These are phyloP conservation scores for Cryptococcus sp. DNA, from an alignment of 1,284 basidiomycete species.

Conservation along the genomic window DNA sequence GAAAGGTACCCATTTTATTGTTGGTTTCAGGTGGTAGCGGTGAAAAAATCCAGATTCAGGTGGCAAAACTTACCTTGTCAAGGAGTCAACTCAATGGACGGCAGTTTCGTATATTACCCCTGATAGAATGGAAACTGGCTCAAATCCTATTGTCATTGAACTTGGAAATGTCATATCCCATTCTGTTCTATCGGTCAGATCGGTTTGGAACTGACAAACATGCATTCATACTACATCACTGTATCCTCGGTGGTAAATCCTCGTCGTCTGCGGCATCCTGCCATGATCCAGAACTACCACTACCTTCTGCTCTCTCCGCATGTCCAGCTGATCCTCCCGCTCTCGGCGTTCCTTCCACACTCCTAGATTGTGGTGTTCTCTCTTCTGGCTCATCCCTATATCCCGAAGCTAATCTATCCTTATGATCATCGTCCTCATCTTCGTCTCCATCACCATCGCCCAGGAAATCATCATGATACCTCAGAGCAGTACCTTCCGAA, in stretches of 20 bases:
- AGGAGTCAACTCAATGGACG: too few relatives aligned
- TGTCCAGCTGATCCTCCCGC: conserved; percentile 2
- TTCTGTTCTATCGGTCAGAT: too few relatives aligned
- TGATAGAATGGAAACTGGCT: too few relatives aligned
- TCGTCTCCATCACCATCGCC: conserved; percentile 34
- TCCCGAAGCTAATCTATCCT: conserved; percentile 6
- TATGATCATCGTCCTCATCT: conserved; percentile 7
- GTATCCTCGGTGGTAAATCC: not conserved
- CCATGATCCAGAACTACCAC: conserved; percentile 30
- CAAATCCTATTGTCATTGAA: too few relatives aligned
- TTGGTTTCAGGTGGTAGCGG: too few relatives aligned
- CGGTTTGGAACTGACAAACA: too few relatives aligned
- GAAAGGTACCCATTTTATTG: too few relatives aligned
- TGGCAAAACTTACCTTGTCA: too few relatives aligned
- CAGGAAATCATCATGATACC: conserved; percentile 47
- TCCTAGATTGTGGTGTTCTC: conserved; percentile 2
- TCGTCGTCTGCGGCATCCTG: conserved; percentile 42
- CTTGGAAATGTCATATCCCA: too few relatives aligned
- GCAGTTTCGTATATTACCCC: too few relatives aligned
- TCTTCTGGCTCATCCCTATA: conserved; percentile 22
- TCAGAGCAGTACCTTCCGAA: conserved; percentile 29
- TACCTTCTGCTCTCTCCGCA: conserved; percentile 10
- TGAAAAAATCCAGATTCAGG: too few relatives aligned
- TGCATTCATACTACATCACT: too few relatives aligned
- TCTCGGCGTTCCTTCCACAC: not conserved